phyloP scores from a whole-genome alignment of 208 protist genomes.

The Crithidia mellificae region DNA sequence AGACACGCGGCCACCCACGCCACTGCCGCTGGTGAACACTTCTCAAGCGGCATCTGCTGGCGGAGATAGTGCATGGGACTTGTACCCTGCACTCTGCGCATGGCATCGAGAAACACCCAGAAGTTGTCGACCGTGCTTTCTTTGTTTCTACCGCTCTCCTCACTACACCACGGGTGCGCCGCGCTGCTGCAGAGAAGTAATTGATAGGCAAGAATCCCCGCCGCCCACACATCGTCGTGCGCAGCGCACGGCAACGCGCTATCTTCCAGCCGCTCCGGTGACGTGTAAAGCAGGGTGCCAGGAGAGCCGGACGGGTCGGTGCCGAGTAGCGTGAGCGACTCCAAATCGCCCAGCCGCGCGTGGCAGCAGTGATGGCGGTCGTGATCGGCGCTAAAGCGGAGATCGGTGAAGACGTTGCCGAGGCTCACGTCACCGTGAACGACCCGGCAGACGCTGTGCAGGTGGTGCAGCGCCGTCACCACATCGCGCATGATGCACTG shows the following conservation, averaged over 20 bases:
- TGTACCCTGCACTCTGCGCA: conserved; percentile 1
- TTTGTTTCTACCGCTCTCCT: neutral
- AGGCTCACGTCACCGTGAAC: conserved; percentile 69
- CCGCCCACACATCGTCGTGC: conserved; percentile 58
- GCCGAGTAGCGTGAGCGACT: conserved; percentile 16
- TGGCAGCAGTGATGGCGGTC: too few relatives aligned
- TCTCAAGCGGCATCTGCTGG: conserved; percentile 8
- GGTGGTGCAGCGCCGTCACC: conserved; percentile 46
- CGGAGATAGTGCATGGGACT: neutral
- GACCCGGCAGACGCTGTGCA: conserved; percentile 41
- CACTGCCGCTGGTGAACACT: conserved; percentile 15
- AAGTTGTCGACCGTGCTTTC: neutral
- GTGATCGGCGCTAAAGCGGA: neutral
- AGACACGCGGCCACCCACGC: conserved; percentile 39
- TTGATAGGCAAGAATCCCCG: conserved; percentile 52
- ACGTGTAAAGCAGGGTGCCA: conserved; percentile 38
- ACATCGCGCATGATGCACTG: conserved; percentile 31
- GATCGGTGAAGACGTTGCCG: conserved; percentile 47
- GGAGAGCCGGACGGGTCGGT: conserved; percentile 1
- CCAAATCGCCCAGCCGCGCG: conserved; percentile 33
- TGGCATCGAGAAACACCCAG: conserved; percentile 18
- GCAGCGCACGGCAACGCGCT: neutral
- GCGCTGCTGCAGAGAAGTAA: conserved; percentile 32
- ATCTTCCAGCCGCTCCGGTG: conserved; percentile 39
- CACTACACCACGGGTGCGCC: conserved; percentile 29